A percentile compares a stretch with the other conserved stretches of the same genome.
These are phyloP conservation scores for Sphaerobolus stellatus DNA, from an alignment of 1,284 basidiomycete genomes.

Conservation along the genomic window DNA sequence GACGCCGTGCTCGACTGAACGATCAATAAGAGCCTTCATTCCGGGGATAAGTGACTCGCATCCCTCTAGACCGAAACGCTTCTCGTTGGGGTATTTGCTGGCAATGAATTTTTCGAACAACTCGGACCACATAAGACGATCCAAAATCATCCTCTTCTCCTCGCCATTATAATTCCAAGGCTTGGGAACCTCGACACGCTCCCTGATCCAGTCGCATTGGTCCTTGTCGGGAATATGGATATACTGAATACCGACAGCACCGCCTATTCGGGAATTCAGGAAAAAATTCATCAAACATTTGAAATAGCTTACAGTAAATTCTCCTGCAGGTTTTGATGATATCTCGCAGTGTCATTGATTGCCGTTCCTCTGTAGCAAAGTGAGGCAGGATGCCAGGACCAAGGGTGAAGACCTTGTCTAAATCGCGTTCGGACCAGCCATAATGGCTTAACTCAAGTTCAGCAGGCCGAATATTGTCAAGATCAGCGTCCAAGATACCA, in stretches of 20 bases:
- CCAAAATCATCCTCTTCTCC: constrained; percentile 98
- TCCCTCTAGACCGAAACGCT: constrained; percentile 98
- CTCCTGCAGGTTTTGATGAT: constrained; percentile 91
- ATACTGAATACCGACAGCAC: constrained; percentile 95
- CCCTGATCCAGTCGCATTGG: constrained; percentile 99
- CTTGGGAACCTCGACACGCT: constrained; percentile 92
- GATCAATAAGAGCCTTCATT: constrained; percentile 99
- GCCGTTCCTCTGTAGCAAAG: constrained; percentile 82
- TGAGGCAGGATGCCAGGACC: constrained; percentile 96
- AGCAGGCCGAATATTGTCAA: constrained; percentile 72
- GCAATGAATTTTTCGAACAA: constrained; percentile 99
- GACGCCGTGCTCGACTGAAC: constrained; percentile 94
- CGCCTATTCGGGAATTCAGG: constrained; percentile 51
- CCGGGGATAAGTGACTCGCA: constrained; percentile 98
- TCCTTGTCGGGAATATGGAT: constrained; percentile 98
- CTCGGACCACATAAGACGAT: constrained; percentile 99
- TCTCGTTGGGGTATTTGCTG: constrained; percentile 99
- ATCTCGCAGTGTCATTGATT: constrained; percentile 87
- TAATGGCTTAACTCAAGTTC: constrained; percentile 92
- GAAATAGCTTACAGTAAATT: constrained; percentile 82
- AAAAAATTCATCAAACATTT: constrained; percentile 11
- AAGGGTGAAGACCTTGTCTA: constrained; percentile 92
- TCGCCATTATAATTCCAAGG: constrained; percentile 99
- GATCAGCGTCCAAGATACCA: constrained; percentile 87
- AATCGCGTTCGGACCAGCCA: constrained; percentile 91